Percentiles rank a stretch among this genome's conserved stretches.
These are phyloP conservation scores for Cocos nucifera DNA, from an alignment of 176 grass and related monocot genomes.

Conservation along the genomic window DNA sequence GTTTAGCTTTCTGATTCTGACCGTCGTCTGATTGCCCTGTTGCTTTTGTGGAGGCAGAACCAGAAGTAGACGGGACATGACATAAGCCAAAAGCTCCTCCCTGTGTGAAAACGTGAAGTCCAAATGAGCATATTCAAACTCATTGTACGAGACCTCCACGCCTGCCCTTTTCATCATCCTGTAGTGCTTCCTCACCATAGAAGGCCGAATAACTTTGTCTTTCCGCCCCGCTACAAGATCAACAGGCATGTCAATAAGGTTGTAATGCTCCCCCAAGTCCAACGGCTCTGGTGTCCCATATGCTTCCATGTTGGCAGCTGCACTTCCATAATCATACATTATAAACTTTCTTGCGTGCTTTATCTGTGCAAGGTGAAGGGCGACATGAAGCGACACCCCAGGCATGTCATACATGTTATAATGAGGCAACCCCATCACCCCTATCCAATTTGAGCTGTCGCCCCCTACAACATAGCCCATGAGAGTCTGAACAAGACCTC, in stretches of 20 bases:
- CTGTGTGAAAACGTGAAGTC: conserved; percentile 97
- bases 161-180: conserved; percentile 55
- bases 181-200: conserved; percentile 93
- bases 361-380: conserved; percentile 83
- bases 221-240: conserved; percentile 78
- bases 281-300: conserved; percentile 77
- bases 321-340: conserved; percentile 92
- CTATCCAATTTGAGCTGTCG: conserved; percentile 95
- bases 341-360: conserved; percentile 66
- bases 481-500: conserved; percentile 90
- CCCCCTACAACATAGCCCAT: conserved; percentile 91
- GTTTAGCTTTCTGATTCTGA: conserved; percentile 41
- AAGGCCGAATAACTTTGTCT: conserved; percentile 75
- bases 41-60: conserved; percentile 30
- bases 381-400: conserved; percentile 84
- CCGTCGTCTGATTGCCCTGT: conserved; percentile 21
- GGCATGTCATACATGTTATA: conserved; percentile 99
- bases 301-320: conserved; percentile 53
- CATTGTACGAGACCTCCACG: conserved; percentile 80
- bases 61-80: conserved; percentile 60
- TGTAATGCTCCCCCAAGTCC: conserved; percentile 64
- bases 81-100: conserved; percentile 86
- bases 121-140: conserved; percentile 96
- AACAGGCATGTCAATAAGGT: conserved; percentile 67
- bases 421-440: conserved; percentile 76